A percentile compares a stretch with the other conserved stretches of the same genome.
These are phyloP conservation scores for Caloboletus firmus DNA, from an alignment of 1,284 basidiomycete genomes.

Conservation along the genomic window DNA sequence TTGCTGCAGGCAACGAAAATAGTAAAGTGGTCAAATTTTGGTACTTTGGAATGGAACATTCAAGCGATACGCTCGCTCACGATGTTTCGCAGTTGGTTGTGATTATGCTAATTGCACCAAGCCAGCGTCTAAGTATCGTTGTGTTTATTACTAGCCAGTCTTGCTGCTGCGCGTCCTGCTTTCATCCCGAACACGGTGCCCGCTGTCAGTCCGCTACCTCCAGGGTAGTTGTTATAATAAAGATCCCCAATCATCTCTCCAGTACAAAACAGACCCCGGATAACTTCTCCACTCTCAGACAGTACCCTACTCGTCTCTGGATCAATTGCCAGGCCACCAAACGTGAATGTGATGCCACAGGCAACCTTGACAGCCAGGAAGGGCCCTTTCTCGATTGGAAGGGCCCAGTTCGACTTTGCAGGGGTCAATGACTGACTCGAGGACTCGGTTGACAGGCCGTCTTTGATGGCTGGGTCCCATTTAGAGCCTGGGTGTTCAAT, in stretches of 20 bases:
- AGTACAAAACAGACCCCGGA: slow-evolving; percentile 58
- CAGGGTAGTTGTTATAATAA: slow-evolving; percentile 65
- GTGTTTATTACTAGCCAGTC: slow-evolving; percentile 3
- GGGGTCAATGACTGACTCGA: slow-evolving; percentile 35
- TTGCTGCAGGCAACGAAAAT: not conserved
- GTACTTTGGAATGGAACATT: not conserved
- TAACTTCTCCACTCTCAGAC: slow-evolving; percentile 40
- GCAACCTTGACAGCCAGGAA: slow-evolving; percentile 66
- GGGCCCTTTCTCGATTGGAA: slow-evolving; percentile 49
- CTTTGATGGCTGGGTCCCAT: slow-evolving; percentile 66
- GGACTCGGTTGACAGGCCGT: slow-evolving; percentile 52
- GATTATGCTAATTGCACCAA: not conserved
- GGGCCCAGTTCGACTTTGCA: slow-evolving; percentile 62
- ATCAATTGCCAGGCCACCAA: slow-evolving; percentile 63
- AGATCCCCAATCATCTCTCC: slow-evolving; percentile 68
- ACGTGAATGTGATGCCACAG: slow-evolving; percentile 72
- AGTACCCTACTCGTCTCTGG: slow-evolving; percentile 53
- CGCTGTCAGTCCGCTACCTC: slow-evolving; percentile 65
- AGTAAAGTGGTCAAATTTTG: not conserved
- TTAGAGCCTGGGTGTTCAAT: slow-evolving; percentile 35
- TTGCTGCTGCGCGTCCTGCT: slow-evolving; percentile 52
- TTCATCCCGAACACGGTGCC: slow-evolving; percentile 67
- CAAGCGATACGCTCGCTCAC: not conserved
- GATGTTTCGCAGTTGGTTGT: not conserved
- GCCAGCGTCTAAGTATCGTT: not conserved